Conservation (phyloP, 2,329 filamentous ascomycete species). For the Pleochaeta shiraiana region DNA sequence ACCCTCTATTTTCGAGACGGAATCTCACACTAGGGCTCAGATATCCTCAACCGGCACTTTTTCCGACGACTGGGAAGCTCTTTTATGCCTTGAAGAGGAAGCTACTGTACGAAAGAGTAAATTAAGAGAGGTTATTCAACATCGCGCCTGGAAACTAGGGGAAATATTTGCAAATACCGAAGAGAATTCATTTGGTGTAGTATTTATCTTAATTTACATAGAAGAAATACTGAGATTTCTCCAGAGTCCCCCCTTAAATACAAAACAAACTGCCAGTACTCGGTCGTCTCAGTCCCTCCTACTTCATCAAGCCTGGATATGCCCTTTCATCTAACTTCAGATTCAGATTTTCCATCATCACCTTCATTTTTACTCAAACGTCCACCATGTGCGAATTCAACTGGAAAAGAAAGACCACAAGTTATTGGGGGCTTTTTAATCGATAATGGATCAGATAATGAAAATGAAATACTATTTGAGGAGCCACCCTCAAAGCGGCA, state of each 20-base stretch:
- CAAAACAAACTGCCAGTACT: not conserved
- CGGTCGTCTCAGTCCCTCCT: not conserved
- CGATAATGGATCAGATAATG: constrained; percentile 23
- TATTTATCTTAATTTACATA: not conserved
- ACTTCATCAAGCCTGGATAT: not conserved
- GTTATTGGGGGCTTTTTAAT: constrained; percentile 24
- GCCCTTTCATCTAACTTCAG: not conserved
- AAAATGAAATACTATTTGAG: constrained; percentile 12
- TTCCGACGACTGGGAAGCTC: constrained; percentile 26
- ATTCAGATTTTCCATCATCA: constrained; percentile 5
- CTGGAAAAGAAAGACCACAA: constrained; percentile 18
- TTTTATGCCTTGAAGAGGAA: constrained; percentile 22
- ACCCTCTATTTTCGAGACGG: no score
- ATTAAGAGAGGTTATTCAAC: constrained; percentile 27
- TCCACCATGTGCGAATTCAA: constrained; percentile 18
- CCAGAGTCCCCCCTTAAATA: not conserved
- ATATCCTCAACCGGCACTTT: no score
- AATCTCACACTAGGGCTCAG: no score
- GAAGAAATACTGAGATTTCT: not conserved
- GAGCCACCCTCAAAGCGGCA: constrained; percentile 23
- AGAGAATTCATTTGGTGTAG: not conserved
- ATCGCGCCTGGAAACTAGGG: constrained; percentile 25
- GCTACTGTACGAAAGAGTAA: constrained; percentile 21
- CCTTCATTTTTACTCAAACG: constrained; percentile 20
- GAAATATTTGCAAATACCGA: constrained; percentile 15